Evolutionary conservation across 1,284 basidiomycete species (phyloP), one percentile per base, ranked within the genome.

Genomic region (Cystobasidium pallidum): DNA sequence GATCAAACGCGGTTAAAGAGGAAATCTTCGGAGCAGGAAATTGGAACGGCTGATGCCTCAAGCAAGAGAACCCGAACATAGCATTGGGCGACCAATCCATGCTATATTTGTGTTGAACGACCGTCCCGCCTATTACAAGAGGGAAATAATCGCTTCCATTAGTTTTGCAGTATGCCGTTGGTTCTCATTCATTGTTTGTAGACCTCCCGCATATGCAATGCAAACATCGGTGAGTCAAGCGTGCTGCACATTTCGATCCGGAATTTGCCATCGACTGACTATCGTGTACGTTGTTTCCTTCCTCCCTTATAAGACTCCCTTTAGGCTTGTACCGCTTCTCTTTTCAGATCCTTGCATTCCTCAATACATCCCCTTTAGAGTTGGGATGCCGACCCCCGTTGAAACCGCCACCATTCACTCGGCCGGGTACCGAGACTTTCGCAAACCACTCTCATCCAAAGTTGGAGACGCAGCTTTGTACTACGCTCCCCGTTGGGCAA

Each of bases 1-100:
- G 52, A 57, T 2, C 30, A 36, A 21, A n/a, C 64, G 0, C 45
- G 51, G 64, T 30, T 57, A 32, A 66, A 66, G 36, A 26, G 64
- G 13, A 66, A 66, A 21, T 30, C 64, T 15, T 54, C 64, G 28
- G 51, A 66, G 43, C 19, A 32, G 0, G 51, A 43, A 21, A 21
- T 54, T 13, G 19, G 8, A 2, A 49, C 24, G 3, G 17, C 30
- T 1, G 3, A 39, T 3, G 49, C 43, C 41, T n/a, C 28, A 3
- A 21, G 26, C 1, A 43, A 43, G 26, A 61, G 21, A 45, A 28
- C 30, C 4, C 62, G 62, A 10, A 51, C 26, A 47, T 65, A 28
- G 24, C 6, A 28, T 45, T 39, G 19, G 3, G 24, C 19, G 1
- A 15, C 26, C n/a, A 32, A 30, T 28, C 13, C 1, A 28, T 54